Evolutionary conservation across 352 stramenopile genomes (phyloP).

Genomic region (Bremia lactucae): DNA sequence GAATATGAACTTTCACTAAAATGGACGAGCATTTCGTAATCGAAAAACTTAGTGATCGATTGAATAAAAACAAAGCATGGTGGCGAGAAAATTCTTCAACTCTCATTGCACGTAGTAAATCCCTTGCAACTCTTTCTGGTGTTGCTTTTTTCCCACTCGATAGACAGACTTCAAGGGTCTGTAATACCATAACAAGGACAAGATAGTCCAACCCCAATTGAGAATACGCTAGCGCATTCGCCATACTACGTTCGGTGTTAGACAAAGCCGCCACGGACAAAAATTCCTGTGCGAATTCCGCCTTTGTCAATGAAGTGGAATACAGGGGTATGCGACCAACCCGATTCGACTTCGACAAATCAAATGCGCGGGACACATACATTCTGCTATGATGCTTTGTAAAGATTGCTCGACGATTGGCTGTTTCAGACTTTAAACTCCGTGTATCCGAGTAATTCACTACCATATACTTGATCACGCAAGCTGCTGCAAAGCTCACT

Average conservation of each 20-base stretch:
- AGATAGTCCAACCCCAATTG: slow-evolving; percentile 75
- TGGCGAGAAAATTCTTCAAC: slow-evolving; percentile 82
- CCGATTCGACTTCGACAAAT: slow-evolving; percentile 67
- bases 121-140: slow-evolving; percentile 55
- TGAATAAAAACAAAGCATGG: slow-evolving; percentile 77
- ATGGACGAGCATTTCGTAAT: slow-evolving; percentile 81
- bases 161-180: slow-evolving; percentile 79
- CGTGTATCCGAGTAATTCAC: slow-evolving; percentile 84
- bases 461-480: slow-evolving; percentile 84
- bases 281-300: slow-evolving; percentile 9
- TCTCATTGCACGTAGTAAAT: slow-evolving; percentile 74
- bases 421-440: slow-evolving; percentile 77
- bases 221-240: slow-evolving; percentile 70
- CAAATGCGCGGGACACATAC: slow-evolving; percentile 75
- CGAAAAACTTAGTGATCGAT: slow-evolving; percentile 77
- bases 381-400: slow-evolving; percentile 75
- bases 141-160: slow-evolving; percentile 81
- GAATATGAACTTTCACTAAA: slow-evolving; percentile 78
- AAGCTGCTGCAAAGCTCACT: slow-evolving; percentile 72
- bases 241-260: slow-evolving; percentile 60
- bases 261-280: slow-evolving; percentile 29
- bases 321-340: slow-evolving; percentile 37
- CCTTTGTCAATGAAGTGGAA: slow-evolving; percentile 16
- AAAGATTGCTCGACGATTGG: slow-evolving; percentile 76
- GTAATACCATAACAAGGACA: slow-evolving; percentile 60